A percentile compares a stretch with the other conserved stretches of the same genome.
phyloP scores from a whole-genome alignment of 768 basidiomycete species.

The Gyrodon lividus region DNA sequence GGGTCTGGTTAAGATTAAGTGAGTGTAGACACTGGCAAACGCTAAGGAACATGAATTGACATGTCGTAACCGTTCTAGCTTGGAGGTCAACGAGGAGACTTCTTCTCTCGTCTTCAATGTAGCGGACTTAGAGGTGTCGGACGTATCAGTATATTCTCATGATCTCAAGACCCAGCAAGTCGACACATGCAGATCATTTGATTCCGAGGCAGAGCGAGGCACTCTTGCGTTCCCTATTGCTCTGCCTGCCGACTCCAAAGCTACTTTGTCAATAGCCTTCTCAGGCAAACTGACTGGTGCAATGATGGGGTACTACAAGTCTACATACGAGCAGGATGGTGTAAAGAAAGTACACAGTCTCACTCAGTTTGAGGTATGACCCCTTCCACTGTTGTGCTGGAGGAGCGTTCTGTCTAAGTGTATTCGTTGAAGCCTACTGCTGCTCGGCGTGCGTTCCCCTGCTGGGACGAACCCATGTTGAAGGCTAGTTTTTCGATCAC shows the following conservation, averaged over 20 bases:
- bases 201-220: constrained; percentile 63
- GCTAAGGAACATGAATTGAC: neutral
- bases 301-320: constrained; percentile 86
- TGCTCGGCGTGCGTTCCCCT: constrained; percentile 80
- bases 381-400: constrained; percentile 1
- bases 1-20: constrained; percentile 76
- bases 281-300: constrained; percentile 61
- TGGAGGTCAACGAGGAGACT: constrained; percentile 63
- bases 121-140: constrained; percentile 54
- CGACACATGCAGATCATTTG: constrained; percentile 47
- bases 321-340: constrained; percentile 60
- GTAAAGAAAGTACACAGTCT: constrained; percentile 69
- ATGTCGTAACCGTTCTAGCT: constrained; percentile 37
- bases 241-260: constrained; percentile 69
- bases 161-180: constrained; percentile 48
- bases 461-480: constrained; percentile 91
- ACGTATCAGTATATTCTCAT: constrained; percentile 56
- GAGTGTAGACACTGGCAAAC: constrained; percentile 19
- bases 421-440: constrained; percentile 63
- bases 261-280: constrained; percentile 69
- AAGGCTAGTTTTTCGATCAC: constrained; percentile 82
- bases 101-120: constrained; percentile 65
- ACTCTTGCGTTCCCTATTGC: constrained; percentile 55
- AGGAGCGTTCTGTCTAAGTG: neutral
- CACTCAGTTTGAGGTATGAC: constrained; percentile 81